Evolutionary conservation across 75 land plant species (phyloP).

Genomic region (Chamaecyparis obtusa): DNA sequence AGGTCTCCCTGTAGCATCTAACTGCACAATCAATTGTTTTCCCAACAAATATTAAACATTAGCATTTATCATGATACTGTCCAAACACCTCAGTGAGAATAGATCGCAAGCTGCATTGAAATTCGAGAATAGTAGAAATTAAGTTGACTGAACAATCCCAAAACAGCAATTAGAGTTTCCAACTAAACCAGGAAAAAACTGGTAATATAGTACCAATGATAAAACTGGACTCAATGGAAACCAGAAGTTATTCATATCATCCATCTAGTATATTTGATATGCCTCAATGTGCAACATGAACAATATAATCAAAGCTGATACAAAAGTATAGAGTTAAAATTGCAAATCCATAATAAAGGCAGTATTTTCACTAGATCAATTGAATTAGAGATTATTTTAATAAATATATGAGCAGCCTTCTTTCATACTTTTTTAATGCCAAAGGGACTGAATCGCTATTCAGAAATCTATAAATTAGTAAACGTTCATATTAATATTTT

Average conservation of each 20-base stretch:
- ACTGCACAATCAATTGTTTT: slow-evolving; percentile 35
- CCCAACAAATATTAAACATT: background rate
- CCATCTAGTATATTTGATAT: background rate
- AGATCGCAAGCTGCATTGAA: background rate
- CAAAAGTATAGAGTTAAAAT: background rate
- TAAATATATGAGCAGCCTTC: background rate
- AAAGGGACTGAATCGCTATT: background rate
- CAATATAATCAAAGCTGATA: background rate
- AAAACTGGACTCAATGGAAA: background rate
- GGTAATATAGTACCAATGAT: no score
- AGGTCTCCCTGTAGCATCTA: slow-evolving; percentile 80
- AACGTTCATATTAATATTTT: background rate
- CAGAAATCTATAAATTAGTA: background rate
- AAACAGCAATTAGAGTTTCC: background rate
- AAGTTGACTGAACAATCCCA: background rate
- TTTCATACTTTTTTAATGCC: background rate
- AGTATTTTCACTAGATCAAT: background rate
- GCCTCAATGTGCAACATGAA: background rate
- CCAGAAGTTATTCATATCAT: background rate
- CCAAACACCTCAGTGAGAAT: background rate
- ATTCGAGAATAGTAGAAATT: background rate
- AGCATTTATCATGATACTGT: background rate
- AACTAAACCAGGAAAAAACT: background rate
- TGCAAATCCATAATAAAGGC: background rate
- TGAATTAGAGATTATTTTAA: background rate